Base-by-base conservation (phyloP, 2,329 filamentous ascomycete species). In the Colletotrichum tanaceti region DNA sequence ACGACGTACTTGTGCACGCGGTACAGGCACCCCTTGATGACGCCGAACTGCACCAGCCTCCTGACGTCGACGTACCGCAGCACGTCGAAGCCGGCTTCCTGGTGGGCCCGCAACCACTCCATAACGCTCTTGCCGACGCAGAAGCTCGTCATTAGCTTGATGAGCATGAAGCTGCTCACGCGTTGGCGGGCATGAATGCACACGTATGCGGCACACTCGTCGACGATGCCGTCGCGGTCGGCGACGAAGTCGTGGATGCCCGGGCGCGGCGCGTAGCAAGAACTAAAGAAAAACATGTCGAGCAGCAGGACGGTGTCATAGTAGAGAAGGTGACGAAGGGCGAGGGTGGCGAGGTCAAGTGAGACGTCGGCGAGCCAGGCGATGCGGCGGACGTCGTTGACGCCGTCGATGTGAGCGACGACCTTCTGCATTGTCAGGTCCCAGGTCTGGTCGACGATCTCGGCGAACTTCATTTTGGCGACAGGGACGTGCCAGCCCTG, bases 11-110 rank as follows among this genome's bases (percentile, higher is more conserved):
- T 97, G 81, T 98, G 93, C 47, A 98, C 91, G 41, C 96, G 89
- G 79, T 98, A 98, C 28, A 99, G 81, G 73, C 97, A 92, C 18
- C 95, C 94, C 80, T 98, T 98, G 78, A 98, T 97, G 68, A 98
- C 87, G 65, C 95, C 96, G 75, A 98, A 99, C 68, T 97, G 97
- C 71, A 98, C 93, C 71, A 99, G 90, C 35, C 96, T 90, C 14
- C 96, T 89, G 63, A 98, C 89, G 77, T 99, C 96, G 65, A 99
- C 89, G 75, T 91, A 90, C 14, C 86, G 84, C 10, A 98, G 85
- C 46, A 92, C 85, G 67, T 89, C 85, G 70, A 90, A 84, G 0
- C 87, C 88, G 53, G 83, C 82, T 47, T 91, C 87, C 72, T 89
- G 86, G 78, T 97, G 92, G 39, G 90, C 84, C 67, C 92, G 86